Evolutionary conservation across 1,284 basidiomycete species (phyloP).

Genomic region (Ceratobasidium sp.): DNA sequence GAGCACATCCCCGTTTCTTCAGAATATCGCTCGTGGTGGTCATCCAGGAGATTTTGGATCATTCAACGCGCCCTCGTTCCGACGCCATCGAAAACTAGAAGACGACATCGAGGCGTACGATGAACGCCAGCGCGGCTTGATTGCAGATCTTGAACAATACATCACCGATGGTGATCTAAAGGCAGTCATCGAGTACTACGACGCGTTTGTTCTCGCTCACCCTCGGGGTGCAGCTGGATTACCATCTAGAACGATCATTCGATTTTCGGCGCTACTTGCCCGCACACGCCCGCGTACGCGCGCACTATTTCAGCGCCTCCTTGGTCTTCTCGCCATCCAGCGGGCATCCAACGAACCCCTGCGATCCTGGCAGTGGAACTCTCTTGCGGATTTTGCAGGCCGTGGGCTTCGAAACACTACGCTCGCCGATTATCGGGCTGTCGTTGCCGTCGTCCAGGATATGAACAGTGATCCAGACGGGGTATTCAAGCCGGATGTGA

Average conservation of each 20-base stretch:
- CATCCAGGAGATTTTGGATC: slow-evolving; percentile 42
- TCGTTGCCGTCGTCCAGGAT: slow-evolving; percentile 72
- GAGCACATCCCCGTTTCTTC: slow-evolving; percentile 26
- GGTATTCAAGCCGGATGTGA: slow-evolving; percentile 60
- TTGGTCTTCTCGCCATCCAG: slow-evolving; percentile 71
- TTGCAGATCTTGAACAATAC: slow-evolving; percentile 39
- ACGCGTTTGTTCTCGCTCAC: slow-evolving; percentile 58
- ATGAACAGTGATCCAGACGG: slow-evolving; percentile 57
- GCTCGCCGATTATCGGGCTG: slow-evolving; percentile 67
- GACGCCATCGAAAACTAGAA: slow-evolving; percentile 28
- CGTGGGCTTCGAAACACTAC: slow-evolving; percentile 71
- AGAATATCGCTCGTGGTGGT: slow-evolving; percentile 27
- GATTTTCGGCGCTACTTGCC: slow-evolving; percentile 68
- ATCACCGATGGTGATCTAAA: slow-evolving; percentile 32
- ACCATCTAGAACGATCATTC: slow-evolving; percentile 69
- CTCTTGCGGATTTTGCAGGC: slow-evolving; percentile 75
- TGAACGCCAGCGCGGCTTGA: slow-evolving; percentile 24
- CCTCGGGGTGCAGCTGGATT: slow-evolving; percentile 54
- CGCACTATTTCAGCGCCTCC: slow-evolving; percentile 68
- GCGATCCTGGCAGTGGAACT: slow-evolving; percentile 76
- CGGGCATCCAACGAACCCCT: slow-evolving; percentile 66
- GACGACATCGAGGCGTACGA: slow-evolving; percentile 30
- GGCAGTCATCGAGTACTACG: slow-evolving; percentile 33
- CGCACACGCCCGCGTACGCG: slow-evolving; percentile 68
- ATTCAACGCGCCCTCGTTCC: slow-evolving; percentile 38